Percentiles rank a stretch among this genome's conserved stretches.
These are phyloP conservation scores for Musa beccarii DNA, from an alignment of 176 grass and related monocot genomes.

Conservation along the genomic window DNA sequence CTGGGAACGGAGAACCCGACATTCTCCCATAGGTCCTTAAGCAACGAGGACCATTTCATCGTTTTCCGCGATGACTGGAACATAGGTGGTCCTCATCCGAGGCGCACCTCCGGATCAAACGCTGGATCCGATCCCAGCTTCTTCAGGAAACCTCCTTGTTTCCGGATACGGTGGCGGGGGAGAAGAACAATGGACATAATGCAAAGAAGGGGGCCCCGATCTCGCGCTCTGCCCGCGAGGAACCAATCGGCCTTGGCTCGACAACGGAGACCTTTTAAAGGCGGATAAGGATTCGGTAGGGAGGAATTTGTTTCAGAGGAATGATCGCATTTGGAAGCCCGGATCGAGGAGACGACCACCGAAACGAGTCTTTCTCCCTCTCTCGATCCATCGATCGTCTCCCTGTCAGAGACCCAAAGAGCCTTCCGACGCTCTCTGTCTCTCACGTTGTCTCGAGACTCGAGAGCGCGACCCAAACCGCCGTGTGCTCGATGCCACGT, in stretches of 20 bases:
- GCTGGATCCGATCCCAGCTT: slow-evolving; percentile 50
- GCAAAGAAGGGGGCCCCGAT: background rate
- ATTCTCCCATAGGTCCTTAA: slow-evolving; percentile 62
- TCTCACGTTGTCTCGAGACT: too few species aligned
- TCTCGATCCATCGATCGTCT: background rate
- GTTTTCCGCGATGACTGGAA: slow-evolving; percentile 32
- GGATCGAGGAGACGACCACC: background rate
- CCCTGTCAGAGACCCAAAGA: too few species aligned
- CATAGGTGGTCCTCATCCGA: slow-evolving; percentile 72
- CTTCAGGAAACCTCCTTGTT: background rate
- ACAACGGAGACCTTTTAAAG: background rate
- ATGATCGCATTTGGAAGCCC: background rate
- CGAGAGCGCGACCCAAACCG: too few species aligned
- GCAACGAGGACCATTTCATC: slow-evolving; percentile 99
- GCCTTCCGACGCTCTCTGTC: too few species aligned
- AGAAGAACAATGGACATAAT: background rate
- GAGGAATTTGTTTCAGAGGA: background rate
- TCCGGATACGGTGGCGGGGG: background rate
- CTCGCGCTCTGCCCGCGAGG: background rate
- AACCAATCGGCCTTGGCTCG: background rate
- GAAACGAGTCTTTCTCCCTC: background rate
- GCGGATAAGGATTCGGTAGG: background rate
- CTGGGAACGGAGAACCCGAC: slow-evolving; percentile 64
- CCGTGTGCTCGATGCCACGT: too few species aligned
- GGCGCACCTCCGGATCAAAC: slow-evolving; percentile 25